Evolutionary conservation across 169 alveolate genomes (phyloP), one percentile per base, ranked within the genome.

Genomic region (Eimeria falciformis): DNA sequence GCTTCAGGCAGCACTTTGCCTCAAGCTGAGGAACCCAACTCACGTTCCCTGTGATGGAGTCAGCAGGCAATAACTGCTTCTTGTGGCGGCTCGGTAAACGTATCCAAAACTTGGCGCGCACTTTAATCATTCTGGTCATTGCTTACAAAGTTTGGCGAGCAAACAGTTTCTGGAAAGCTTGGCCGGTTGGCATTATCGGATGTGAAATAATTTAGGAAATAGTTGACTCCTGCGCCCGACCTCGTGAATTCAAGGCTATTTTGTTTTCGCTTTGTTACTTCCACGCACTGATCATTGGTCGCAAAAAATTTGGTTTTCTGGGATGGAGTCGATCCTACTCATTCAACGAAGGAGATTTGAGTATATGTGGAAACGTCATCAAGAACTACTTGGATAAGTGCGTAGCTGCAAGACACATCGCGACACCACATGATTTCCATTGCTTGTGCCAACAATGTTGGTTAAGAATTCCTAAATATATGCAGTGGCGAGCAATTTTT

Each of bases 261-360:
- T 95, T 98, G 77, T 98, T 98, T 94, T 98, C 98, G 83, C 96
- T 98, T 47, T 98, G 99, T 94, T 97, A 97, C 96, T 98, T 98
- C 98, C 99, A 98, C 93, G 96, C 99, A 37, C 96, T 98, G 47
- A 97, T 98, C 73, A 95, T 98, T 40, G 99, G 99, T 56, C 97
- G 99, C 92, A 97, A 97, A 95, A 96, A 98, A 96, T 98, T 98
- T 96, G 99, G 99, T 21, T 97, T 98, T 46, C 96, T 97, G 94
- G 99, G 99, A 45, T 98, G 99, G 99, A 96, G 98, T 37, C 96
- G 98, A 84, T 95, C 96, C 58, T 98, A 98, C 94, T 97, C 98
- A 89, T 98, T 98, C 97, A 98, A 98, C 95, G 99, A 98, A 93
- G 99, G 99, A 75, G 99, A 98, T 92, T 95, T 98, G 91, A 97